Evolutionary conservation across 257 asterid species (phyloP), one percentile per base, ranked within the genome.

Genomic region (Plantago major): DNA sequence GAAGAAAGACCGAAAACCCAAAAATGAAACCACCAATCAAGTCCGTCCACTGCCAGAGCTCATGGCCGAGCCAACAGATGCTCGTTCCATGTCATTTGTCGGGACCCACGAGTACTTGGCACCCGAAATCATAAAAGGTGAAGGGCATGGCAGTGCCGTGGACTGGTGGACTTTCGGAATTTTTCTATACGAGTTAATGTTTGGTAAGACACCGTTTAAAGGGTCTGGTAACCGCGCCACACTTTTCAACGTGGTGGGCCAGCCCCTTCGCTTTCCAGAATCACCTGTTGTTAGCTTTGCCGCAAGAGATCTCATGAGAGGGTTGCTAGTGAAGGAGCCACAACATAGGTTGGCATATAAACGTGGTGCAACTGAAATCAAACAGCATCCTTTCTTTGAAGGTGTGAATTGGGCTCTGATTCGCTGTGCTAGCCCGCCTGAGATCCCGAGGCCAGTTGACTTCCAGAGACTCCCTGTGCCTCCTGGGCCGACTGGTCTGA

Each of bases 341-440:
- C 84, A 84, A 62, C 74, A 81, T 69, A 66, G 92, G 65, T 44
- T 84, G 82, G 92, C 82, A 0, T 84, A 77, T 64, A 84, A 84
- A 67, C 82, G 92, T 0, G 92, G 92, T 3, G 92, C 92, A 0
- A 84, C 86, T 0, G 92, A 84, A 42, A 76, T 84, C 46, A 84
- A 81, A 73, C 92, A 84, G 75, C 92, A 84, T 17, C 92, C 89
- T 0, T 84, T 84, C 67, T 84, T 84, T 12, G 92, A 81, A 65
- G 92, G 92, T n/a, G 88, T 84, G 82, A 84, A 84, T 46, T 84
- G 92, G 92, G 92, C 92, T 22, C 62, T 84, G 57, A 84, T 84
- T 10, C 79, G 92, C 1, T 84, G 92, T 14, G 92, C 92, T 5
- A 84, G 75, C 38, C 92, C 92, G 2, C 92, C 92, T 0, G 92